Percentiles rank a stretch among this genome's conserved stretches.
These are phyloP conservation scores for Obelidium mucronatum DNA, from an alignment of 192 early-diverging fungal species.

Conservation along the genomic window DNA sequence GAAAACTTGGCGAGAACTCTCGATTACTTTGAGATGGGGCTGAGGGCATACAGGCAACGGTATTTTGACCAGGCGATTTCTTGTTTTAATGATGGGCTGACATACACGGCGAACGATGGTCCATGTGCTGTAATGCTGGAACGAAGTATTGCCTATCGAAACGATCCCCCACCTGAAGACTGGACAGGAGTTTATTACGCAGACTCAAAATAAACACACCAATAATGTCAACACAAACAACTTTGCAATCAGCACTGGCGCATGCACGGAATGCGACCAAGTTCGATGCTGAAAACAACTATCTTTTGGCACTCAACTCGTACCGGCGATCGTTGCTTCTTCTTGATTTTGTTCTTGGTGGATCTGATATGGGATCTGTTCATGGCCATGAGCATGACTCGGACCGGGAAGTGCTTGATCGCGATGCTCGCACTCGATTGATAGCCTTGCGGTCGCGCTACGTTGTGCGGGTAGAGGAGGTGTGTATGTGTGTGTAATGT, in stretches of 20 bases:
- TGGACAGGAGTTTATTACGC: conserved; percentile 52
- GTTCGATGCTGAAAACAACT: background rate
- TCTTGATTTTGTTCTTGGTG: background rate
- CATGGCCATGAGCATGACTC: too few species aligned
- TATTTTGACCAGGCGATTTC: conserved; percentile 46
- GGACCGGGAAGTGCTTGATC: background rate
- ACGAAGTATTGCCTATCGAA: conserved; percentile 47
- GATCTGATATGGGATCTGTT: background rate
- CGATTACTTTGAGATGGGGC: conserved; percentile 39
- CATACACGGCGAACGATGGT: conserved; percentile 42
- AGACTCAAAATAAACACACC: conserved; percentile 56
- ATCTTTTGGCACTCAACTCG: background rate
- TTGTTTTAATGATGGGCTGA: conserved; percentile 6
- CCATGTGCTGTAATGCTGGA: conserved; percentile 48
- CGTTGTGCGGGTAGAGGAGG: conserved; percentile 13
- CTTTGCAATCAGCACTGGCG: background rate
- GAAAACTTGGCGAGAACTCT: conserved; percentile 28
- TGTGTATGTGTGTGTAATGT: background rate
- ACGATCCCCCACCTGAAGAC: conserved; percentile 47
- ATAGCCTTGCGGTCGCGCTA: conserved; percentile 3
- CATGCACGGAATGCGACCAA: conserved; percentile 1
- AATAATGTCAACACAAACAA: too few species aligned
- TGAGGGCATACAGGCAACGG: conserved; percentile 40
- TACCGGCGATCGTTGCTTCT: background rate
- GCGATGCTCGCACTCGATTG: background rate